Evolutionary conservation across 306 rosid genomes (phyloP), one percentile per base, ranked within the genome.

Genomic region (Vigna trinervia): DNA sequence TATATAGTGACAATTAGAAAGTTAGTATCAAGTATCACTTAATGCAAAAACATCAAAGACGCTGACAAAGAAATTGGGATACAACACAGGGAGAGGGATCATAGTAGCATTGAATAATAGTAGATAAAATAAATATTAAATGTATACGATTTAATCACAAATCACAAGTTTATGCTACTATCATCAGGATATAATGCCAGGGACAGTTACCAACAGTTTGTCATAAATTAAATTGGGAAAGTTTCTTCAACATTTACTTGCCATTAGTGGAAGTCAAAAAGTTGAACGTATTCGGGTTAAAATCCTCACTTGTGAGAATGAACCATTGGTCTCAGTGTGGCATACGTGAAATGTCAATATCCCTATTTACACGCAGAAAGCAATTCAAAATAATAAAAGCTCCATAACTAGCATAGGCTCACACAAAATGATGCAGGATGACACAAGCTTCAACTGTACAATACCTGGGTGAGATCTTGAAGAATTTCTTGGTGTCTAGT

Each of bases 401-500:
- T 58, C 81, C 47, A 74, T 34, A 76, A 15, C 46, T 15, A 12
- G 69, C 47, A 62, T 52, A 79, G 54, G 57, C 26, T 65, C 41
- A 63, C 26, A 71, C 0, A 73, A 65, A 20, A 48, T 65, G 41
- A 59, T 71, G 32, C 12, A 30, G 51, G 23, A 62, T 64, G 60
- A 51, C 57, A 52, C 69, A 71, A 61, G 61, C 48, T 59, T 30
- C n/a, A 11, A 69, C 51, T 10, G 53, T 56, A 77, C 69, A 80
- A 70, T 84, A 96, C 99, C 99, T 96, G 97, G 78, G 98, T 91
- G 81, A 96, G 86, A 84, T 96, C 99, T 86, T 90, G 99, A 83
- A 91, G 94, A 86, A 96, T 93, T 82, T 92, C 99, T 82, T 96
- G 99, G 87, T 96, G 99, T 78, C 99, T 89, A 67, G 93, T 96